These are phyloP conservation scores for Suillus spraguei DNA, from an alignment of 768 basidiomycete genomes.

Conservation along the genomic window DNA sequence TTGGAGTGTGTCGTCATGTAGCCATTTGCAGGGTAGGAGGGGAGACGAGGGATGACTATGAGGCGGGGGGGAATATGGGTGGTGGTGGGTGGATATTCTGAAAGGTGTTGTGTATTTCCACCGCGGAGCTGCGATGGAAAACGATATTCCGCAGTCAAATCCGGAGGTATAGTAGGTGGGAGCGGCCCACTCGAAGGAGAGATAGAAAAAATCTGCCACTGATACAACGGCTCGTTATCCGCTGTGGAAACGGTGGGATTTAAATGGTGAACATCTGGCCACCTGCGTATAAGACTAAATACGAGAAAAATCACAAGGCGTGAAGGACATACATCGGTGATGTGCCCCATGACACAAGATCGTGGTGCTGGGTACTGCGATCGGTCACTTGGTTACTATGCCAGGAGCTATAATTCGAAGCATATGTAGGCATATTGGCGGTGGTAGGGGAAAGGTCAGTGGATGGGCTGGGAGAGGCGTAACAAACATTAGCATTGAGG, in stretches of 20 bases:
- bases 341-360: background rate
- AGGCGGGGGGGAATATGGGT: background rate
- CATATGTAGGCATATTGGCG: background rate
- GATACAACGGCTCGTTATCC: background rate
- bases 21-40: background rate
- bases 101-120: background rate
- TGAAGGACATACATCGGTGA: background rate
- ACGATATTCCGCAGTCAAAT: background rate
- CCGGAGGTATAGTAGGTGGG: background rate
- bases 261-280: background rate
- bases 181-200: background rate
- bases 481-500: background rate
- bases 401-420: background rate
- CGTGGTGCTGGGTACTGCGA: background rate
- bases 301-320: background rate
- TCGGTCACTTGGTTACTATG: background rate
- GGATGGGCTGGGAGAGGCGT: no score
- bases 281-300: background rate
- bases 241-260: background rate
- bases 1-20: background rate
- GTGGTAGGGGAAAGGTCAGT: background rate
- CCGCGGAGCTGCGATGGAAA: background rate
- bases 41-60: background rate
- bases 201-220: background rate
- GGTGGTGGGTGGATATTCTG: background rate